Evolutionary conservation across 208 protist genomes (phyloP).

Genomic region (Leishmania tropica): DNA sequence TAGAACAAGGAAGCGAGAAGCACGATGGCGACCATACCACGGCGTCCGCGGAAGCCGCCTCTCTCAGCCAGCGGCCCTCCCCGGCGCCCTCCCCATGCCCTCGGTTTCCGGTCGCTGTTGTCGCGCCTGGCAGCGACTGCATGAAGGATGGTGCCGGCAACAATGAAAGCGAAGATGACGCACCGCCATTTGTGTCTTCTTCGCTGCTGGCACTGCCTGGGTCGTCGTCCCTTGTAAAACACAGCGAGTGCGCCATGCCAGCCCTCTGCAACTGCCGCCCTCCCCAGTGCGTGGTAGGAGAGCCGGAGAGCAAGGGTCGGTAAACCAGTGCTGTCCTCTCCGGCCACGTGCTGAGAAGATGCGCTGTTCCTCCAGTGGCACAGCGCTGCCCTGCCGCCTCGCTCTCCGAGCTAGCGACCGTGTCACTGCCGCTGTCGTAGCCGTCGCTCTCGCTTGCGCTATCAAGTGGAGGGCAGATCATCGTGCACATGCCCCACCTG

Average conservation of each 20-base stretch:
- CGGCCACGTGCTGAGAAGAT: not conserved
- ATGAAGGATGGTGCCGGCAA: not conserved
- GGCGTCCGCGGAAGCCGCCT: not conserved
- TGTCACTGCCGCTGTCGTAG: conserved; percentile 1
- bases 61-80: not conserved
- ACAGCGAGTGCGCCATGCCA: not conserved
- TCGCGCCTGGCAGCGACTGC: not conserved
- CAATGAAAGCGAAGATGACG: not conserved
- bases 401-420: not conserved
- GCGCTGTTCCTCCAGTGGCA: not conserved
- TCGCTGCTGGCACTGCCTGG: not conserved
- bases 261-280: not conserved
- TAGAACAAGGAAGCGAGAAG: not conserved
- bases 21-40: not conserved
- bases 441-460: not conserved
- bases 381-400: not conserved
- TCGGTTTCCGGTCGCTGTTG: not conserved
- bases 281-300: not conserved
- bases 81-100: not conserved
- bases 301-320: not conserved
- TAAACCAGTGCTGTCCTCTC: not conserved
- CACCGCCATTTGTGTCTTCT: not conserved
- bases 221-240: not conserved
- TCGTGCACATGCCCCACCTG: not conserved
- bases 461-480: not conserved